Evolutionary conservation across 2,329 filamentous ascomycete genomes (phyloP).

Genomic region (Epichloe scottii): DNA sequence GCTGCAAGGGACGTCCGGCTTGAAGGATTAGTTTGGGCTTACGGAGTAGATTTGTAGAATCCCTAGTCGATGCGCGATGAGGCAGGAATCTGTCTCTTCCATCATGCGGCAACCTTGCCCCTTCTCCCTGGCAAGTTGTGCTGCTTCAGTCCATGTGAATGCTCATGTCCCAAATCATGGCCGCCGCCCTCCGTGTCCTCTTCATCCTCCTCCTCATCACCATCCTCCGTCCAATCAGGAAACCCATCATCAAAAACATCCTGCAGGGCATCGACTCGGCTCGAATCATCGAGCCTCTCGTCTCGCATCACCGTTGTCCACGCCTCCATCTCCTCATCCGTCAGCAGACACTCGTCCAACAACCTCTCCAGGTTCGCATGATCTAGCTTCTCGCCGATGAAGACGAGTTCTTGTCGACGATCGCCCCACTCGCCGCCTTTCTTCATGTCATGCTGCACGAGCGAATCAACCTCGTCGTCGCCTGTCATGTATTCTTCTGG

Average conservation of each 20-base stretch:
- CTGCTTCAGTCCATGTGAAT: slow-evolving; percentile 1
- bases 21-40: too few species aligned
- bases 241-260: slow-evolving; percentile 47
- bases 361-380: slow-evolving; percentile 33
- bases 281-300: slow-evolving; percentile 19
- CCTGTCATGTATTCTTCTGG: slow-evolving; percentile 37
- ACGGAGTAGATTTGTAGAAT: too few species aligned
- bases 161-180: slow-evolving; percentile 12
- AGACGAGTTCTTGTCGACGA: slow-evolving; percentile 58
- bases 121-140: neutral
- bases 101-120: neutral
- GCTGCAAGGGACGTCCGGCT: too few species aligned
- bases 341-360: slow-evolving; percentile 49
- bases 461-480: slow-evolving; percentile 33
- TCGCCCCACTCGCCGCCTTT: slow-evolving; percentile 55
- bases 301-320: slow-evolving; percentile 42
- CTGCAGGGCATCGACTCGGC: slow-evolving; percentile 33
- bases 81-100: neutral
- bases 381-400: slow-evolving; percentile 57
- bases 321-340: slow-evolving; percentile 42
- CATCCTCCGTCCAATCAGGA: slow-evolving; percentile 38
- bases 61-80: neutral
- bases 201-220: slow-evolving; percentile 26
- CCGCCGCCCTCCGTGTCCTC: slow-evolving; percentile 21
- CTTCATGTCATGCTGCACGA: slow-evolving; percentile 35